A percentile compares a stretch with the other conserved stretches of the same genome.
Evolutionary conservation across 2,329 filamentous ascomycete species (phyloP).

Genomic region (Penicillium sp.): DNA sequence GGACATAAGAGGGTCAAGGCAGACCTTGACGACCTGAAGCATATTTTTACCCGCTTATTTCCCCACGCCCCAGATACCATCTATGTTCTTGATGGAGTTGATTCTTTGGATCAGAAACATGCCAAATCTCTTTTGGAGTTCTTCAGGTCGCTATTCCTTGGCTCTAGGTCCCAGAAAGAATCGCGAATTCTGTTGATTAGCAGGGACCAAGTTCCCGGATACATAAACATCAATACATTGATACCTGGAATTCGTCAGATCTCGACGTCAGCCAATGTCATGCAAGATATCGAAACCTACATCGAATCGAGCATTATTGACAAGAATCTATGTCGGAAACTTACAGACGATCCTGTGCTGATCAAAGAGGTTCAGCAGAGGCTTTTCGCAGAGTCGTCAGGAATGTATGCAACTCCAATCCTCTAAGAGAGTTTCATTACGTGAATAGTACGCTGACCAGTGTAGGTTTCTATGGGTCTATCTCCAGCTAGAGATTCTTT

Average conservation of each 20-base stretch:
- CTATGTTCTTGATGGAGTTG: neutral
- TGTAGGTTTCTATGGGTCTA: too few species aligned
- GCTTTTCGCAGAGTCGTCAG: too few species aligned
- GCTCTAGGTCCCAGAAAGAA: neutral
- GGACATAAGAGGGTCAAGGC: neutral
- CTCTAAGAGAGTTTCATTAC: too few species aligned
- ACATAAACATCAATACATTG: constrained; percentile 14
- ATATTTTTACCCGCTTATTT: neutral
- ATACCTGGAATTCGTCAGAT: constrained; percentile 20
- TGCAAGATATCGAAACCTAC: constrained; percentile 18
- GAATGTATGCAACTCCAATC: too few species aligned
- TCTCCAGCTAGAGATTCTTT: too few species aligned
- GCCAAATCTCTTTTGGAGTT: neutral
- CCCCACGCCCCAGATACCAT: neutral
- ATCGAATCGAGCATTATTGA: constrained; percentile 20
- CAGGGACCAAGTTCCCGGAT: constrained; percentile 23
- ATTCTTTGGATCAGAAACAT: neutral
- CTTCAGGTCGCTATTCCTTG: neutral
- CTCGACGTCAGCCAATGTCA: constrained; percentile 18
- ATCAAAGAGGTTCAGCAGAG: too few species aligned
- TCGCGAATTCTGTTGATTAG: constrained; percentile 19
- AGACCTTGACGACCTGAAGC: neutral
- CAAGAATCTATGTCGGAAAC: constrained; percentile 14
- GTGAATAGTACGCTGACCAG: too few species aligned
- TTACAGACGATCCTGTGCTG: constrained; percentile 15